Evolutionary conservation across 2,329 filamentous ascomycete genomes (phyloP), one percentile per base, ranked within the genome.

Genomic region (Aspergillus luchuensis): DNA sequence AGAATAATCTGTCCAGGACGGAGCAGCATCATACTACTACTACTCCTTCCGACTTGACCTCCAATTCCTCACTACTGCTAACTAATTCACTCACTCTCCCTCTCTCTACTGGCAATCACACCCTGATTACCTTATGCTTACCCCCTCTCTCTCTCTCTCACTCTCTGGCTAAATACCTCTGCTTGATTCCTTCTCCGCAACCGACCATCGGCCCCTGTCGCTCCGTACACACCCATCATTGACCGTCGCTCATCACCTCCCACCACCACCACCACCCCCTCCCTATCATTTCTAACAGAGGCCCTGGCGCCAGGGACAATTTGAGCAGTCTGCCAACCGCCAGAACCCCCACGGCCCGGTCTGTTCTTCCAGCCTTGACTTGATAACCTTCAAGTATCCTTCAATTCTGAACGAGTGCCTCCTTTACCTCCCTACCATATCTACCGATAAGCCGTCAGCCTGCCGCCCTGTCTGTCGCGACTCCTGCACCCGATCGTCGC

Each of bases 331-430:
- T 53, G 49, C 28, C 39, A 60, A 49, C 60, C 28, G 54, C 60
- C 56, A 53, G 57, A 57, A n/a, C 45, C 53, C 57, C 13, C 58
- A 36, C 49, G 51, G 60, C 33, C 28, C 50, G 45, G 49, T 55
- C 51, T 56, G 28, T 54, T 51, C 25, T 56, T 60, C 55, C 57
- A 50, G 47, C 39, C 28, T 51, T 45, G 53, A 60, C 60, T 41
- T 57, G 54, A 43, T 38, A 55, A 53, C 52, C 25, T 50, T 30
- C 47, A 50, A 50, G n/a, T 28, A 30, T 30, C 8, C n/a, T 50
- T 30, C 25, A n/a, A 21, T 17, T 19, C 39, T 30, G 4, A 30
- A 41, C 21, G 25, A 47, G 15, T 15, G 39, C 39, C 45, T 53
- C 47, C 47, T 52, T 36, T 5, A n/a, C 11, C 17, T 47, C n/a